A percentile compares a stretch with the other conserved stretches of the same genome.
Evolutionary conservation across 148 eudicot genomes (phyloP).

Genomic region (Bassia scoparia): DNA sequence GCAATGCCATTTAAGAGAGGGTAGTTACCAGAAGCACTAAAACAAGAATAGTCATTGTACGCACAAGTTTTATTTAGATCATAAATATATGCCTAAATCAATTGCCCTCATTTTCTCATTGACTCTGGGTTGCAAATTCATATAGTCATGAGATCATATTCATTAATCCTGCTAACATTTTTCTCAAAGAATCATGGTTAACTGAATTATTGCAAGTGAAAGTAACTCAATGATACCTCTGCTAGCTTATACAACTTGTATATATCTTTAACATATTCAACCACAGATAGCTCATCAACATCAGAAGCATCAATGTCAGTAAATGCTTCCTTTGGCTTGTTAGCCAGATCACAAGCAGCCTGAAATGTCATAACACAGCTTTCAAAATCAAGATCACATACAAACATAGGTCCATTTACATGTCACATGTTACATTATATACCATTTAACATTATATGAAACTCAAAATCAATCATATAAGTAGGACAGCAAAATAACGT

Average conservation of each 20-base stretch:
- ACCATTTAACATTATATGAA: too few relatives aligned
- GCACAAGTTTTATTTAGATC: too few relatives aligned
- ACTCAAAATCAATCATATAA: background rate
- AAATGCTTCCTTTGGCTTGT: constrained; percentile 40
- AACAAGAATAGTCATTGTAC: too few relatives aligned
- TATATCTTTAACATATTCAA: constrained; percentile 80
- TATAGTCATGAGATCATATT: constrained; percentile 62
- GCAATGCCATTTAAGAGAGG: too few relatives aligned
- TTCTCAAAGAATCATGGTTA: constrained; percentile 37
- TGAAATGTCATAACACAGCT: constrained; percentile 9
- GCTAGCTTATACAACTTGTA: constrained; percentile 67
- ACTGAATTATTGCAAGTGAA: constrained; percentile 33
- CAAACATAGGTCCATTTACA: too few relatives aligned
- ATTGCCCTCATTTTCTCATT: constrained; percentile 68
- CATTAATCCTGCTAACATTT: constrained; percentile 31
- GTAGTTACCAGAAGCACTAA: too few relatives aligned
- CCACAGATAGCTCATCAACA: constrained; percentile 62
- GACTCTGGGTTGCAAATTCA: constrained; percentile 53
- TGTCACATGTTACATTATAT: too few relatives aligned
- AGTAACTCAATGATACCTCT: constrained; percentile 30
- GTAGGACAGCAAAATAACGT: constrained; percentile 29
- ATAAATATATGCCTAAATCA: too few relatives aligned
- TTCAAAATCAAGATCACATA: background rate
- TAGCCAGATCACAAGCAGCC: constrained; percentile 66
- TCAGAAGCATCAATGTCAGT: constrained; percentile 74